A percentile compares a stretch with the other conserved stretches of the same genome.
phyloP scores from a whole-genome alignment of 2,329 filamentous ascomycete species.

The Fusarium sp. region DNA sequence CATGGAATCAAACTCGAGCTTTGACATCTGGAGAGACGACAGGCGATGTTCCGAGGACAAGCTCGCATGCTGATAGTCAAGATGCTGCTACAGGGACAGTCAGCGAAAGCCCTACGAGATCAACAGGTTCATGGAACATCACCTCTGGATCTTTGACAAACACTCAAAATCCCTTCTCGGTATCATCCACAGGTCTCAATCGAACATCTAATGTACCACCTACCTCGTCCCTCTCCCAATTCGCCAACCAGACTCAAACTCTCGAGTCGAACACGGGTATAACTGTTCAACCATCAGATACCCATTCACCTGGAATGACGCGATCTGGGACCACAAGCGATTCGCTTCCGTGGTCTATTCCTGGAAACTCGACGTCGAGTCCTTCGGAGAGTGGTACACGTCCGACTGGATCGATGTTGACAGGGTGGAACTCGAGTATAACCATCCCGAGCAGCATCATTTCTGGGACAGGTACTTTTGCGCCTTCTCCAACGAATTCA shows the following conservation, averaged over 20 bases:
- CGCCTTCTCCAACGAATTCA: background rate
- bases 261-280: background rate
- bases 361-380: conserved; percentile 21
- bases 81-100: background rate
- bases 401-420: conserved; percentile 12
- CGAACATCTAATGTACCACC: background rate
- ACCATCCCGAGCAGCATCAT: background rate
- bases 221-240: background rate
- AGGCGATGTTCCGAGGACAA: background rate
- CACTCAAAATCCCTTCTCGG: conserved; percentile 1
- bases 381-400: conserved; percentile 12
- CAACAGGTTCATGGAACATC: conserved; percentile 5
- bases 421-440: conserved; percentile 30
- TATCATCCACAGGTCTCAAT: background rate
- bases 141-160: background rate
- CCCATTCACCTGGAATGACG: conserved; percentile 11
- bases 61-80: background rate
- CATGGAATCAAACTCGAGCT: background rate
- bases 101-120: background rate
- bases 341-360: conserved; percentile 21
- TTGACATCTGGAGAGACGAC: background rate
- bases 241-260: conserved; percentile 8
- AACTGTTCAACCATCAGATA: background rate
- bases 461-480: background rate
- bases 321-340: background rate